Conservation (phyloP, 345 rosid genomes). For the Turritis glabra region DNA sequence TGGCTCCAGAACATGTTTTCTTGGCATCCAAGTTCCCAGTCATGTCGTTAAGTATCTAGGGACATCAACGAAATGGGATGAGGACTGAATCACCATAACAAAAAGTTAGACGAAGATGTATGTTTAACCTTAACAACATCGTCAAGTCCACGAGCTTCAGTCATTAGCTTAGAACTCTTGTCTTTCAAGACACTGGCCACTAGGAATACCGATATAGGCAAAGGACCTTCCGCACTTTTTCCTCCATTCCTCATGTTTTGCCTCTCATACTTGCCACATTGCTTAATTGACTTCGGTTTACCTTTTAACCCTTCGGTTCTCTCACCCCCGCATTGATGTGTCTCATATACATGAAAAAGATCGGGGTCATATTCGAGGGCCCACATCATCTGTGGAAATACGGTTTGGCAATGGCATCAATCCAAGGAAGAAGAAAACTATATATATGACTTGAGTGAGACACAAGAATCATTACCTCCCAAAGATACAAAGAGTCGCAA, state of each 20-base stretch:
- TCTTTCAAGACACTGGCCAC: conserved; percentile 98
- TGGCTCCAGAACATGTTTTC: conserved; percentile 84
- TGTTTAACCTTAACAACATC: conserved; percentile 81
- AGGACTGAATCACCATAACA: background rate
- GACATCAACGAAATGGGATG: background rate
- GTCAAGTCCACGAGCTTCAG: conserved; percentile 92
- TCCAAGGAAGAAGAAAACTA: conserved; percentile 7
- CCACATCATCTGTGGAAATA: conserved; percentile 91
- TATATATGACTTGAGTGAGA: background rate
- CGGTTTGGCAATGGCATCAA: background rate
- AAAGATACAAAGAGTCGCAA: conserved; percentile 89
- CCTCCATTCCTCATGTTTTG: conserved; percentile 71
- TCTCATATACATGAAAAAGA: conserved; percentile 64
- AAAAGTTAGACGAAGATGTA: background rate
- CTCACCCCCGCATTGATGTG: conserved; percentile 46
- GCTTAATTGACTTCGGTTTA: conserved; percentile 61
- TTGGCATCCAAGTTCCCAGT: conserved; percentile 90
- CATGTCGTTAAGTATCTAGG: conserved; percentile 83
- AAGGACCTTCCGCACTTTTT: conserved; percentile 56
- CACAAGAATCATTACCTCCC: conserved; percentile 72
- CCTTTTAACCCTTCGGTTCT: conserved; percentile 56
- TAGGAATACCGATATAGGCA: conserved; percentile 91
- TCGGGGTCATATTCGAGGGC: conserved; percentile 97
- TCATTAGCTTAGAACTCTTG: conserved; percentile 73
- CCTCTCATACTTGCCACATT: conserved; percentile 88